phyloP scores from a whole-genome alignment of 768 basidiomycete species.

The Mycena sanguinolenta region DNA sequence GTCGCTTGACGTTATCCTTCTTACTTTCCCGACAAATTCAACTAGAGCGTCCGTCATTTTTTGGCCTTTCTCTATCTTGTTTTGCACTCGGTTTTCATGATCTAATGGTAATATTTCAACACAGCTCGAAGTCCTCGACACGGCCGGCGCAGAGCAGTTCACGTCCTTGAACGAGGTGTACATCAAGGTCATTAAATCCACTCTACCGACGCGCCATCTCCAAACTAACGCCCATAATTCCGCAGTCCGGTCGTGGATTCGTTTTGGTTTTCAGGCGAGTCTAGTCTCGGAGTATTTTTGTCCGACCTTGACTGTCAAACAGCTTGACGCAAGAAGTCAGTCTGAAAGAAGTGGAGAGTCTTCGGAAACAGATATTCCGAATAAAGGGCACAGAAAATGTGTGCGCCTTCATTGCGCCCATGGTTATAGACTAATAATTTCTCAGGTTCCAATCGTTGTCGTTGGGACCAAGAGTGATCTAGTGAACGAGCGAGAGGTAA shows the following conservation, averaged over 20 bases:
- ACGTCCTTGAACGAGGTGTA: constrained; percentile 84
- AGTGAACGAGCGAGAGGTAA: constrained; percentile 84
- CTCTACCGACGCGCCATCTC: constrained; percentile 3
- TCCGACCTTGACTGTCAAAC: constrained; percentile 8
- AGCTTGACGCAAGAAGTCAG: constrained; percentile 88
- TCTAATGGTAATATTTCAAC: constrained; percentile 24
- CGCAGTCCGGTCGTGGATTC: constrained; percentile 79
- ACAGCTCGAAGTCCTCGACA: constrained; percentile 86
- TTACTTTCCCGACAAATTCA: constrained; percentile 28
- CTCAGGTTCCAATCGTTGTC: constrained; percentile 83
- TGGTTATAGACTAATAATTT: constrained; percentile 17
- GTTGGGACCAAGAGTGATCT: constrained; percentile 91
- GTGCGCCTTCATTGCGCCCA: constrained; percentile 37
- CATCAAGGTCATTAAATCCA: constrained; percentile 68
- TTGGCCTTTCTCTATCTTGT: neutral
- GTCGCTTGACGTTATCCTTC: constrained; percentile 14
- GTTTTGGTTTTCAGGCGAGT: constrained; percentile 84
- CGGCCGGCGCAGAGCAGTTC: constrained; percentile 90
- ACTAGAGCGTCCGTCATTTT: constrained; percentile 30
- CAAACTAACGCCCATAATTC: neutral
- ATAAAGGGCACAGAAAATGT: constrained; percentile 81
- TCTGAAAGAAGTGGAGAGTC: constrained; percentile 82
- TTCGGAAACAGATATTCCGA: constrained; percentile 85
- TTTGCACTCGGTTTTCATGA: constrained; percentile 9
- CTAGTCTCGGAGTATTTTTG: neutral